Percentiles rank a stretch among this genome's conserved stretches.
Conservation (phyloP, 306 rosid species). For the Prunus mira region DNA sequence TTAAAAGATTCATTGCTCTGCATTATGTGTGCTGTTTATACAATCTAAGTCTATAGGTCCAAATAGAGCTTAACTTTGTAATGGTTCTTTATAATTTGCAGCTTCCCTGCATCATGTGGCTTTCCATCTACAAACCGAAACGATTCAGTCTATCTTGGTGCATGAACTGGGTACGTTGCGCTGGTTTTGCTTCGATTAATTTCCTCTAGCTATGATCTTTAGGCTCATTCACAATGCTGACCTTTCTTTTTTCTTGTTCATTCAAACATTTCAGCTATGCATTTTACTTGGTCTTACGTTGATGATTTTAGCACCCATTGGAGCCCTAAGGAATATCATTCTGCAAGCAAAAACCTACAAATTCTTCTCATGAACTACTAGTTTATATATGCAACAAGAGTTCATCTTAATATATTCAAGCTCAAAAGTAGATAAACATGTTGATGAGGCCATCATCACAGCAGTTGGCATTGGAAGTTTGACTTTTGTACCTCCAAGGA, state of each 20-base stretch:
- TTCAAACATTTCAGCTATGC: slow-evolving; percentile 41
- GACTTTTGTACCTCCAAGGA: too few relatives aligned
- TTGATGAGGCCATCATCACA: too few relatives aligned
- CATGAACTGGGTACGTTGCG: slow-evolving; percentile 54
- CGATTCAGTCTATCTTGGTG: slow-evolving; percentile 62
- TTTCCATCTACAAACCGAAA: slow-evolving; percentile 55
- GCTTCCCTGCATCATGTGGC: slow-evolving; percentile 91
- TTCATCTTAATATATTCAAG: background rate
- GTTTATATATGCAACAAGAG: background rate
- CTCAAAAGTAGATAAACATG: background rate
- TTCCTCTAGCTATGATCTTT: background rate
- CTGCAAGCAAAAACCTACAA: slow-evolving; percentile 40
- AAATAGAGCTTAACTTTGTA: background rate
- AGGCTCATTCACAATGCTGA: background rate
- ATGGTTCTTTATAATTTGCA: slow-evolving; percentile 23
- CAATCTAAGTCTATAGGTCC: background rate
- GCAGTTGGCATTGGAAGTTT: too few relatives aligned
- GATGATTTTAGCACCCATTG: slow-evolving; percentile 78
- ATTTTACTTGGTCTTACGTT: slow-evolving; percentile 57
- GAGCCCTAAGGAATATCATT: slow-evolving; percentile 59
- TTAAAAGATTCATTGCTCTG: background rate
- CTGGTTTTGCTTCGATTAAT: background rate
- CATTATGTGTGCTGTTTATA: too few relatives aligned
- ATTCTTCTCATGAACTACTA: slow-evolving; percentile 57
- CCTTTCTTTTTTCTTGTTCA: background rate